Conservation (phyloP, 2,329 filamentous ascomycete genomes). For the Sporothrix brasiliensis region DNA sequence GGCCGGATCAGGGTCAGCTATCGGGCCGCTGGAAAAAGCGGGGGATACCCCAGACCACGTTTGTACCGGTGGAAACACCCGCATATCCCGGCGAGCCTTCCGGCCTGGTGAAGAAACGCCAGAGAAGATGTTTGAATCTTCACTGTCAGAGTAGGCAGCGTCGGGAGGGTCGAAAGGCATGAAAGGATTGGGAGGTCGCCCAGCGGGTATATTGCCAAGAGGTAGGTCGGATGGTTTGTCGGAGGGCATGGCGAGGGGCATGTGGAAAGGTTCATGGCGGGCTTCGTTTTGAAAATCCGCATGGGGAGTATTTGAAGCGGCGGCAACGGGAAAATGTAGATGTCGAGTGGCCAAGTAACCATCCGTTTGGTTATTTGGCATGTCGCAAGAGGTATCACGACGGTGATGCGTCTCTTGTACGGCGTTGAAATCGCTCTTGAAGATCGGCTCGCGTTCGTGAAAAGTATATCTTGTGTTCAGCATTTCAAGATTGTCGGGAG, state of each 20-base stretch:
- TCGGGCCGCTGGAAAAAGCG: neutral
- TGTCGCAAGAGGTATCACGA: neutral
- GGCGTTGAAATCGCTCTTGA: too few species aligned
- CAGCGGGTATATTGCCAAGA: neutral
- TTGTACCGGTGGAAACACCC: neutral
- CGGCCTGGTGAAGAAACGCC: conserved; percentile 14
- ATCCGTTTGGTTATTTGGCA: too few species aligned
- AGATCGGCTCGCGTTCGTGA: neutral
- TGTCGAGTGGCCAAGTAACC: too few species aligned
- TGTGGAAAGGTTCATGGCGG: neutral
- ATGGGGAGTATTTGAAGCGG: neutral
- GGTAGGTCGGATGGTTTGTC: neutral
- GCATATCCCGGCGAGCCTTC: neutral
- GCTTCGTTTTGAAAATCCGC: neutral
- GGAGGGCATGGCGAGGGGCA: neutral
- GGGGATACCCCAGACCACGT: neutral
- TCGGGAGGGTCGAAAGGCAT: too few species aligned
- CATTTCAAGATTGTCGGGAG: too few species aligned
- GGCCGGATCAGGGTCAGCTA: too few species aligned
- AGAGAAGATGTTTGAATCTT: conserved; percentile 1
- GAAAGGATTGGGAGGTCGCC: neutral
- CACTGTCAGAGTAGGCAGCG: neutral
- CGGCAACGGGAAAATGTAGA: neutral
- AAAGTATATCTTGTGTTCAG: neutral
- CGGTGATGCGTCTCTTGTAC: neutral